Base-by-base conservation (phyloP, 1,284 basidiomycete genomes). In the Leccinum laetum region DNA sequence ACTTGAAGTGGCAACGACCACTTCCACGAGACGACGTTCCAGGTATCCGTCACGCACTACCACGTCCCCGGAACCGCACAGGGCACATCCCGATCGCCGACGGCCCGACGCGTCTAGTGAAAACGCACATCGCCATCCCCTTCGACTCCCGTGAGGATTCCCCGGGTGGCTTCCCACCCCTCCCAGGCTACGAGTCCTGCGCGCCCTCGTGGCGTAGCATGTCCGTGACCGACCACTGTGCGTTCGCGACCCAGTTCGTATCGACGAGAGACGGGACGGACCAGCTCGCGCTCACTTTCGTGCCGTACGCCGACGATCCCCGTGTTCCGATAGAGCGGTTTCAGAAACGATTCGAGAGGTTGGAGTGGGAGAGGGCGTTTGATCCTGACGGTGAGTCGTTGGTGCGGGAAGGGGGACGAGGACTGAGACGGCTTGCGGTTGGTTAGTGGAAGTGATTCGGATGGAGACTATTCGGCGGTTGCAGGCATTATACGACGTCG, bases 241-340 rank as follows among this genome's bases (percentile, higher is more conserved):
- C 82, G 26, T 16, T 56, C 53, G 16, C 24, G 53, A 56, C 24
- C 53, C 24, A n/a, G 8, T 56, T 29, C 53, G 46, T 52, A 2
- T 52, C 46, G 18, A 21, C 46, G 18, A 52, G 18, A 52, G 18
- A 52, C 46, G 2, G 18, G 46, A 52, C 18, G 46, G 46, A 52
- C 46, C 46, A 52, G 18, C 46, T 52, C 46, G 46, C 46, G 16
- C 53, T 56, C 26, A 2, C 74, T 74, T 90, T 88, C 65, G 68
- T 87, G 26, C 87, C 86, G 0, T 83, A 84, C 62, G 78, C 82
- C 0, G 86, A 90, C 64, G 85, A 88, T 56, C 76, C 80, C 18
- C 18, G 18, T 18, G 0, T 89, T 66, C 66, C 82, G 26, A 70
- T 69, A 4, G 18, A 65, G 6, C 68, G 64, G 3, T 80, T 86